Conservation (phyloP, 1,139 yeast genomes). For the Nakaseomyces glabratus region DNA sequence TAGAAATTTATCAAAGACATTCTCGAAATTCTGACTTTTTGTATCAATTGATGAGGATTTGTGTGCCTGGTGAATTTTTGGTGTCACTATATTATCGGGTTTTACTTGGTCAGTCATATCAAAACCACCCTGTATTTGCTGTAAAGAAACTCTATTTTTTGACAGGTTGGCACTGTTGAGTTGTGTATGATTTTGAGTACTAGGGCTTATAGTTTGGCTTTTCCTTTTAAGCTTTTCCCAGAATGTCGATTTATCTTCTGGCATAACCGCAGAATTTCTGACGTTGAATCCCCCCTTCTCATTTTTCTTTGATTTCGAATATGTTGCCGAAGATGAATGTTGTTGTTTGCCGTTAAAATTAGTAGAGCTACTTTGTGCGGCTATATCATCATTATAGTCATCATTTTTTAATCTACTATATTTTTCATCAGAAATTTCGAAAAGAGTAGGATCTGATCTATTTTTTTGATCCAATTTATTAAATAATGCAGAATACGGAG, state of each 20-base stretch:
- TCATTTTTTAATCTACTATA: conserved; percentile 7
- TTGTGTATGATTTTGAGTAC: not conserved
- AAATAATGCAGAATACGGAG: conserved; percentile 39
- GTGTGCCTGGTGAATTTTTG: not conserved
- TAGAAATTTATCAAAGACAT: conserved; percentile 11
- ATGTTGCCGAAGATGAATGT: not conserved
- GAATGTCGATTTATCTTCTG: conserved; percentile 23
- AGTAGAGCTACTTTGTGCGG: conserved; percentile 5
- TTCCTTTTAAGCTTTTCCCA: conserved; percentile 28
- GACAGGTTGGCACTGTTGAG: not conserved
- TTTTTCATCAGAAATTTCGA: conserved; percentile 17
- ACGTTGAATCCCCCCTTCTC: conserved; percentile 8
- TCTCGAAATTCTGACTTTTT: not conserved
- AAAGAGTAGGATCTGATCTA: conserved; percentile 45
- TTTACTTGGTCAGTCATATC: not conserved
- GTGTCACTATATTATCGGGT: not conserved
- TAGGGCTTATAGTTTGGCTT: conserved; percentile 16
- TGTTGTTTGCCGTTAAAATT: not conserved
- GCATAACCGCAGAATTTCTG: conserved; percentile 10
- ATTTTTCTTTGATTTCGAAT: not conserved
- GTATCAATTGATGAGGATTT: not conserved
- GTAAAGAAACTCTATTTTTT: not conserved
- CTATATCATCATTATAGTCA: conserved; percentile 8
- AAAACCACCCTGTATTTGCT: not conserved
- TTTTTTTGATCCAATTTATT: conserved; percentile 50